Conservation (phyloP, 1,139 yeast genomes). For the Pichiaceae sp. region DNA sequence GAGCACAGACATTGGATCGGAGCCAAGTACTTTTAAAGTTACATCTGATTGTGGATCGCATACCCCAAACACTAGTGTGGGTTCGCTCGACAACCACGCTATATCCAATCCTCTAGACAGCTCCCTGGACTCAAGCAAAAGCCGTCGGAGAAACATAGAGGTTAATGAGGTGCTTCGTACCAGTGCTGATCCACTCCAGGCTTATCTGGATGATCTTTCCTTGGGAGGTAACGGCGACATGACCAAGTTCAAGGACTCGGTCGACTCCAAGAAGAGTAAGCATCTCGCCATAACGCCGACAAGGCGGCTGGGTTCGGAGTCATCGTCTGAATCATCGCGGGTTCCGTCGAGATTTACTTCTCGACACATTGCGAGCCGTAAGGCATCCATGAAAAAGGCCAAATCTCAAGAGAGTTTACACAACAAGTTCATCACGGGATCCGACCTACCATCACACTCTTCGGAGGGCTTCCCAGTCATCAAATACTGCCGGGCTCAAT, state of each 20-base stretch:
- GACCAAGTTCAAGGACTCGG: constrained; percentile 23
- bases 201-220: constrained; percentile 49
- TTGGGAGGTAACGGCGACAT: constrained; percentile 57
- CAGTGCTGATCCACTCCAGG: constrained; percentile 9
- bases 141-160: constrained; percentile 6
- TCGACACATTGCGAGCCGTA: background rate
- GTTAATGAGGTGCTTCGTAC: constrained; percentile 3
- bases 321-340: background rate
- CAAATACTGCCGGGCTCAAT: constrained; percentile 57
- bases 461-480: constrained; percentile 36
- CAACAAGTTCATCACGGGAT: constrained; percentile 9
- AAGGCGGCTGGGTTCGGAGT: background rate
- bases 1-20: constrained; percentile 11
- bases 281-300: background rate
- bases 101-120: constrained; percentile 17
- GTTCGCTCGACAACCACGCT: constrained; percentile 8
- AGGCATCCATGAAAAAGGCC: constrained; percentile 14
- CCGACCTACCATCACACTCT: constrained; percentile 21
- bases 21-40: constrained; percentile 19
- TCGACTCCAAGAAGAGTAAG: constrained; percentile 1
- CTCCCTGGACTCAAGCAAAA: constrained; percentile 4
- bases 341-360: background rate
- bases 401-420: constrained; percentile 20
- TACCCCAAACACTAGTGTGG: constrained; percentile 27
- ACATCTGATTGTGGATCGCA: constrained; percentile 37